Evolutionary conservation across 2,329 filamentous ascomycete species (phyloP).

Genomic region (Penicillium sp.): DNA sequence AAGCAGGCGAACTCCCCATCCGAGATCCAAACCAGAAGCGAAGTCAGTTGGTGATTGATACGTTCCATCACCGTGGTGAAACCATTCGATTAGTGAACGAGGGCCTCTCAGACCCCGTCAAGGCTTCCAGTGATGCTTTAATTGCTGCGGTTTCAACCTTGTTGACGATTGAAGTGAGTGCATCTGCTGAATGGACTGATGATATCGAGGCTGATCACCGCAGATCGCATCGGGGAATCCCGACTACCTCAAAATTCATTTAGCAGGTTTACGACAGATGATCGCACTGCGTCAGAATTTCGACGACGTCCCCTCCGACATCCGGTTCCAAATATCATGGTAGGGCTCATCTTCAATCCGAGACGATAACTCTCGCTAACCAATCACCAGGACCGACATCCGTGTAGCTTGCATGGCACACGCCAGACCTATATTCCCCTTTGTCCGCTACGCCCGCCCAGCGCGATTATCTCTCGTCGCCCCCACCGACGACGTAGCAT

Average conservation of each 20-base stretch:
- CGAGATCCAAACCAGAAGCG: conserved; percentile 32
- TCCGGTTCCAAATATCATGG: conserved; percentile 43
- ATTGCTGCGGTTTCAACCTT: conserved; percentile 40
- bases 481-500: conserved; percentile 30
- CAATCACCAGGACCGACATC: conserved; percentile 37
- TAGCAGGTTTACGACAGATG: conserved; percentile 41
- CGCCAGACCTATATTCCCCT: conserved; percentile 39
- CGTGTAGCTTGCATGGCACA: conserved; percentile 40
- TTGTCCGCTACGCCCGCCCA: conserved; percentile 36
- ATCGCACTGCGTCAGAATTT: conserved; percentile 38
- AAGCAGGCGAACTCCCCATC: conserved; percentile 33
- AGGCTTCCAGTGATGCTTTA: conserved; percentile 39
- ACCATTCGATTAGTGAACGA: conserved; percentile 41
- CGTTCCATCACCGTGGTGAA: conserved; percentile 39
- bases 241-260: conserved; percentile 40
- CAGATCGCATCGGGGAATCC: conserved; percentile 41
- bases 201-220: not conserved
- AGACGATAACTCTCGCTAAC: conserved; percentile 2
- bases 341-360: conserved; percentile 13
- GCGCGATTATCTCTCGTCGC: conserved; percentile 28
- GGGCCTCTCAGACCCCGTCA: conserved; percentile 36
- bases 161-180: conserved; percentile 39
- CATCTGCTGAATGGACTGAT: not conserved
- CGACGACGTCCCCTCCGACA: conserved; percentile 35
- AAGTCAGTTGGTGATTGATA: conserved; percentile 36